These are phyloP conservation scores for Ambrosiella beaveri DNA, from an alignment of 2,329 filamentous ascomycete genomes.

Conservation along the genomic window DNA sequence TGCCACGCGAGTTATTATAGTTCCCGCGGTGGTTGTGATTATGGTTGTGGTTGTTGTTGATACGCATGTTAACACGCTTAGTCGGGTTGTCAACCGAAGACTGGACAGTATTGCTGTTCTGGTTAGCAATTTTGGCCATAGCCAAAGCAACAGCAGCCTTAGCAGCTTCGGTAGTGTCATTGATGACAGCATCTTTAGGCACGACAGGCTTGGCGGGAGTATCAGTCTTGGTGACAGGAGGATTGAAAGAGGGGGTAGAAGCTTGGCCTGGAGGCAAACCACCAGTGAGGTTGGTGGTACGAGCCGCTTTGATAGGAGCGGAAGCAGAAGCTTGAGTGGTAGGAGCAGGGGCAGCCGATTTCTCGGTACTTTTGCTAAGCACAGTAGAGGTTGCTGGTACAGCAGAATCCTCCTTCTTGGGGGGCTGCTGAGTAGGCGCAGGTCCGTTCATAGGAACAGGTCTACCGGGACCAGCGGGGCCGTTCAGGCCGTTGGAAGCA, in stretches of 20 bases:
- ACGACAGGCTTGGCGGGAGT: slow-evolving; percentile 23
- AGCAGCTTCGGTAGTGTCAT: slow-evolving; percentile 56
- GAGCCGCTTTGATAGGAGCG: neutral
- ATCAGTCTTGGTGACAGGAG: slow-evolving; percentile 16
- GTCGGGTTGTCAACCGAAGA: slow-evolving; percentile 49
- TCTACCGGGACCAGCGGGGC: neutral
- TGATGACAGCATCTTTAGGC: slow-evolving; percentile 25
- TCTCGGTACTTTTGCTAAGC: neutral
- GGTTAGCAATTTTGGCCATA: slow-evolving; percentile 47
- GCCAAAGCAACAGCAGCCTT: slow-evolving; percentile 64
- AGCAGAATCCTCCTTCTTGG: slow-evolving; percentile 32
- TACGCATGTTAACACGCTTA: slow-evolving; percentile 59
- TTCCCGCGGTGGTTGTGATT: too few species aligned
- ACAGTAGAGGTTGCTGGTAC: neutral
- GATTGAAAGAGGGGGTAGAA: slow-evolving; percentile 19
- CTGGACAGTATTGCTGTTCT: neutral
- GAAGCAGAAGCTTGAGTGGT: neutral
- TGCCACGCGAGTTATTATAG: slow-evolving; percentile 20
- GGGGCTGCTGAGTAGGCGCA: slow-evolving; percentile 5
- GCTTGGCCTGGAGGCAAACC: slow-evolving; percentile 19
- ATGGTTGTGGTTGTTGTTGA: slow-evolving; percentile 26
- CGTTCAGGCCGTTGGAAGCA: slow-evolving; percentile 9
- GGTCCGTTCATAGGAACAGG: slow-evolving; percentile 11
- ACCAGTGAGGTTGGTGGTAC: slow-evolving; percentile 31
- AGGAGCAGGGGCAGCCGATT: neutral